phyloP scores from a whole-genome alignment of 2,329 filamentous ascomycete species.

The Aspergillus tanneri region DNA sequence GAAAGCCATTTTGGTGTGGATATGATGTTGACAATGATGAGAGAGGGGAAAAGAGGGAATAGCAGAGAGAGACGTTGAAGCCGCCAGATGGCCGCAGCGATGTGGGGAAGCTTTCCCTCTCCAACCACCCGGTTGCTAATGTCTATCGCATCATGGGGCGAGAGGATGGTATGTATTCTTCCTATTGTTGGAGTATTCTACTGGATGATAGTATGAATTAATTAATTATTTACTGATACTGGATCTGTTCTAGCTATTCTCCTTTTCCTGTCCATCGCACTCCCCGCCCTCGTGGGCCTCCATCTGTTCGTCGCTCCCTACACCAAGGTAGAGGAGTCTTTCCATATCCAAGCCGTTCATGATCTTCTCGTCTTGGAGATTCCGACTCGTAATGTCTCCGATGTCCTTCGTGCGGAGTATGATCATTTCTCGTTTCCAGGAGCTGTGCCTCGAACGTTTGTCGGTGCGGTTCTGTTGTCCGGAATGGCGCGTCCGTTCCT shows the following conservation, averaged over 20 bases:
- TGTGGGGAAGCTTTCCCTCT: background rate
- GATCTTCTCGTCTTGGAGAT: slow-evolving; percentile 83
- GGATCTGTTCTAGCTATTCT: slow-evolving; percentile 9
- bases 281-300: slow-evolving; percentile 63
- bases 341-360: slow-evolving; percentile 92
- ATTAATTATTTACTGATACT: background rate
- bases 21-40: background rate
- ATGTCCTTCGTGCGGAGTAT: slow-evolving; percentile 63
- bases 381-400: slow-evolving; percentile 56
- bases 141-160: slow-evolving; percentile 21
- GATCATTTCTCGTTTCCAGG: slow-evolving; percentile 91
- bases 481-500: slow-evolving; percentile 68
- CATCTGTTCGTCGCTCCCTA: slow-evolving; percentile 78
- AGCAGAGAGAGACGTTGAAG: slow-evolving; percentile 12
- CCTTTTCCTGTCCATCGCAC: slow-evolving; percentile 46
- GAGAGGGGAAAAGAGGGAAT: slow-evolving; percentile 5
- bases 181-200: background rate
- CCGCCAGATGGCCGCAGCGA: slow-evolving; percentile 5
- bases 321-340: slow-evolving; percentile 98
- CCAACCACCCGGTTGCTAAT: background rate
- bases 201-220: no score
- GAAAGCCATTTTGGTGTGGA: slow-evolving; percentile 62
- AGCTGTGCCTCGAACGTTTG: slow-evolving; percentile 85
- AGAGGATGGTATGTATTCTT: slow-evolving; percentile 24
- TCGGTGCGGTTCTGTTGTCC: slow-evolving; percentile 75